Evolutionary conservation across 176 grass and related monocot genomes (phyloP).

Genomic region (Alloteropsis semialata): DNA sequence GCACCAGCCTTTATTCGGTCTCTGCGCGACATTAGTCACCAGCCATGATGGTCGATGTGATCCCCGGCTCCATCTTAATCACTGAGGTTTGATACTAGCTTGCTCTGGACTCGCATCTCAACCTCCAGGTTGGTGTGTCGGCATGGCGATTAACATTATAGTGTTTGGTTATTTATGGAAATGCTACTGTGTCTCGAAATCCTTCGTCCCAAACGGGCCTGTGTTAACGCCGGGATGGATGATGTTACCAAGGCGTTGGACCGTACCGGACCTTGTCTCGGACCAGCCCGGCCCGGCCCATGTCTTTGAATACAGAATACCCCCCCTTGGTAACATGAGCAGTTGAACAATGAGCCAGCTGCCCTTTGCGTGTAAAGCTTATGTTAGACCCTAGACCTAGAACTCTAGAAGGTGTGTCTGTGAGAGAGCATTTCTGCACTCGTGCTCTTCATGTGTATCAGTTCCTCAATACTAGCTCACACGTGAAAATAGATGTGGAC

Average conservation of each 20-base stretch:
- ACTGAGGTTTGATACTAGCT: neutral
- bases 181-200: neutral
- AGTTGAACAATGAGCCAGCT: too few species aligned
- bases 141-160: neutral
- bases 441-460: neutral
- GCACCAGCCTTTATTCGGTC: constrained; percentile 3
- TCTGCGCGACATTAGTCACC: neutral
- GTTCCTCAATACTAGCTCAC: too few species aligned
- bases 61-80: neutral
- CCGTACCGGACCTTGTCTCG: neutral
- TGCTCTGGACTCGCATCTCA: neutral
- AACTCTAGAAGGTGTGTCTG: neutral
- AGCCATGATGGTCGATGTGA: constrained; percentile 12
- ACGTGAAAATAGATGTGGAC: neutral
- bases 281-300: neutral
- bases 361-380: neutral
- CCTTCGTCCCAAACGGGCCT: neutral
- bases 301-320: neutral
- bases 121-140: neutral
- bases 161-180: neutral
- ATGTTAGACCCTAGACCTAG: neutral
- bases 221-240: neutral
- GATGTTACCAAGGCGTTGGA: neutral
- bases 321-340: too few species aligned
- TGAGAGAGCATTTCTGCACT: neutral